Base-by-base conservation (phyloP, 2,329 filamentous ascomycete genomes). In the Tolypocladium ovalisporum region DNA sequence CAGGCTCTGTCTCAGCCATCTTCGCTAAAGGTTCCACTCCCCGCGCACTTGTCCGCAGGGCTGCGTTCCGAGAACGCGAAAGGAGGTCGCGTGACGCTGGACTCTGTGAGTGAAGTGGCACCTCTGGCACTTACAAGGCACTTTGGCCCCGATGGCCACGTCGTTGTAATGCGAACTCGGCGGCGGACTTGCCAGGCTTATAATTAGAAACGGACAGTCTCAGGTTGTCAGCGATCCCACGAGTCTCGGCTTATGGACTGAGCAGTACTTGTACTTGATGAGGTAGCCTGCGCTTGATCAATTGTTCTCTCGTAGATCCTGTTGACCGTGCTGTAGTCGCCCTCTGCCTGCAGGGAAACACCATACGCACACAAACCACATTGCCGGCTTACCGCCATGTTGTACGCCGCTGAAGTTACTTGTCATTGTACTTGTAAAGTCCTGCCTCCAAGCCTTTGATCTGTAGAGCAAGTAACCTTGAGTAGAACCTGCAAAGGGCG, bases 401-500 rank as follows among this genome's bases (percentile, higher is more conserved):
- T n/a, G 6, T 19, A 19, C 19, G 22, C 40, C n/a, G n/a, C n/a
- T n/a, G n/a, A n/a, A n/a, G n/a, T 52, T 58, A 71, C 6, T 68
- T 62, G 42, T 75, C 72, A 0, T 65, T 65, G 34, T 70, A 68
- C 19, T 59, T 61, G 52, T 72, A 72, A 19, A 76, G 22, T 0
- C 70, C 71, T n/a, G 66, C 72, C 59, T 75, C 73, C 0, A 71
- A 56, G 0, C 65, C 79, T 66, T 79, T 77, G 53, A 83, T 80
- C 67, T 81, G 79, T 55, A 82, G 60, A 0, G 78, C 80, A 59
- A 82, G 57, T 2, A 80, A 56, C 51, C 75, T 78, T 0, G 84
- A 87, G 62, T 77, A 87, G 49, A 82, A 82, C 19, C 84, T 74
- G 58, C 82, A 85, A 55, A 87, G 68, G 0, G 82, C 83, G 40